A percentile compares a stretch with the other conserved stretches of the same genome.
Conservation (phyloP, 805 yeast species). For the Ogataea ganodermae region DNA sequence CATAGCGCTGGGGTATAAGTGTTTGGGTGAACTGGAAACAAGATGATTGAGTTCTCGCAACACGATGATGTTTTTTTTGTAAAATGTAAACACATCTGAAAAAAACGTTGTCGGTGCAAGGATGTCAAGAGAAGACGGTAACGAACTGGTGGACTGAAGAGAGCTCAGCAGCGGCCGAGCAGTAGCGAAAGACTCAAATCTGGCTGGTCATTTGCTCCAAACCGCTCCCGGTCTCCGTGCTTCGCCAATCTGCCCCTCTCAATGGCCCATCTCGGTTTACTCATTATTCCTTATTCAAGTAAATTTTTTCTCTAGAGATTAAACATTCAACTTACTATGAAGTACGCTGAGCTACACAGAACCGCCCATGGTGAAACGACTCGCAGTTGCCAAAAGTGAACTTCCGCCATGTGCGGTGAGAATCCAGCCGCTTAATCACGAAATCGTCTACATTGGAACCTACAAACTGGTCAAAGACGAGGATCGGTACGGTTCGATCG, state of each 20-base stretch:
- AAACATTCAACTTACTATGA: too few species aligned
- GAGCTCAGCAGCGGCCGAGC: too few species aligned
- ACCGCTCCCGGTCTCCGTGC: too few species aligned
- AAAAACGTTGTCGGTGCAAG: neutral
- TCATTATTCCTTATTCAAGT: neutral
- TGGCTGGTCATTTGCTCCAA: too few species aligned
- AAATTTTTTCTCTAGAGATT: too few species aligned
- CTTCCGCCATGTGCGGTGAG: slow-evolving; percentile 86
- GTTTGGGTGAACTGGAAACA: neutral
- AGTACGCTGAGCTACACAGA: too few species aligned
- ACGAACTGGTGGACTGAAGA: too few species aligned
- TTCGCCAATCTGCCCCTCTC: too few species aligned
- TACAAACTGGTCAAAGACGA: slow-evolving; percentile 69
- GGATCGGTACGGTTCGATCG: slow-evolving; percentile 63
- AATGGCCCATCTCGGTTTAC: too few species aligned
- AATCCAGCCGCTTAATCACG: slow-evolving; percentile 51
- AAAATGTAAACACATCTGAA: slow-evolving; percentile 1
- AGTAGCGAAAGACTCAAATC: too few species aligned
- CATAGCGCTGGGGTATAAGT: neutral
- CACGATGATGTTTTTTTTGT: slow-evolving; percentile 1
- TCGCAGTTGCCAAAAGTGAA: slow-evolving; percentile 42
- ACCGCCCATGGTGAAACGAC: slow-evolving; percentile 19
- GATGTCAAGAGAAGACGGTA: neutral
- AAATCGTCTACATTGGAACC: slow-evolving; percentile 69
- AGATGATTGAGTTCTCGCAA: neutral